phyloP scores from a whole-genome alignment of 106 monocot genomes.

The Gastrodia elata region DNA sequence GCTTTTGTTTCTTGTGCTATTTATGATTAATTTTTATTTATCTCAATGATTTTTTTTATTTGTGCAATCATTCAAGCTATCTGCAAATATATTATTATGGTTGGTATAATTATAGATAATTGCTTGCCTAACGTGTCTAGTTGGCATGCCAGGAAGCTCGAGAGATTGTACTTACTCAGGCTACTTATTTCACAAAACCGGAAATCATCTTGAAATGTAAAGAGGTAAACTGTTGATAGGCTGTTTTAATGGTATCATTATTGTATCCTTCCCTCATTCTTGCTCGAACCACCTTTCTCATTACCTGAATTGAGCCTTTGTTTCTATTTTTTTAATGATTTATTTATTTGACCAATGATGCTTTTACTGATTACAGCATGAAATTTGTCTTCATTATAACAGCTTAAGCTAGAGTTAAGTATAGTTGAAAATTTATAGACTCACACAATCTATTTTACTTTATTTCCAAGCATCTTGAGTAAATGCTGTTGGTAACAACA shows the following conservation, averaged over 20 bases:
- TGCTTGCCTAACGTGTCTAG: slow-evolving; percentile 7
- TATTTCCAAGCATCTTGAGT: background rate
- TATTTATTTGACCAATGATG: background rate
- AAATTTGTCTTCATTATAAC: background rate
- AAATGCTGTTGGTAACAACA: background rate
- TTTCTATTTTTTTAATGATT: background rate
- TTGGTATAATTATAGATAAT: background rate
- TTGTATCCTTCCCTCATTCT: background rate
- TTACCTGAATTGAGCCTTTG: background rate
- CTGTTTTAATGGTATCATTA: background rate
- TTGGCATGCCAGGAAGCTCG: slow-evolving; percentile 56
- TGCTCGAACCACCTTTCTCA: background rate
- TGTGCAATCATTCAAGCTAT: background rate
- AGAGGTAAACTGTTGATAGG: slow-evolving; percentile 45
- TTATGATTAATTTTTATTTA: background rate
- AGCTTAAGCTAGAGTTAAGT: background rate
- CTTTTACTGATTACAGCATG: background rate
- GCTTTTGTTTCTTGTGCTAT: too few relatives aligned
- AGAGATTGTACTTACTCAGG: slow-evolving; percentile 56
- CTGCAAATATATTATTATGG: background rate
- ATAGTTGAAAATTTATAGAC: background rate
- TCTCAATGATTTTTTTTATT: background rate
- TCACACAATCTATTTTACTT: background rate
- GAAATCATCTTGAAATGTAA: slow-evolving; percentile 68
- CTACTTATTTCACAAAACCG: slow-evolving; percentile 34